Evolutionary conservation across 805 yeast species (phyloP).

Genomic region (Ogataea allantospora): DNA sequence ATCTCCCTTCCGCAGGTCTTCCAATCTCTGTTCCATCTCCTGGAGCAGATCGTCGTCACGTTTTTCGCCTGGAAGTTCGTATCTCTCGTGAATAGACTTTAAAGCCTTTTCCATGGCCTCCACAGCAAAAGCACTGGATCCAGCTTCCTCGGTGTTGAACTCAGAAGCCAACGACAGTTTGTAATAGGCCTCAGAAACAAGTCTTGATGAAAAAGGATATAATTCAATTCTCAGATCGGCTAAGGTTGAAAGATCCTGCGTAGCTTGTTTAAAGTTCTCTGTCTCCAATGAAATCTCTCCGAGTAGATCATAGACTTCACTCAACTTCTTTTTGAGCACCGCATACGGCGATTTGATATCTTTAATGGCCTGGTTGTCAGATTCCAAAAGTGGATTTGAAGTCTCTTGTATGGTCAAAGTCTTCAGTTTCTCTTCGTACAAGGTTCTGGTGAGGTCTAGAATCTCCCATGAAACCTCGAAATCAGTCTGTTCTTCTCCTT

Average conservation of each 20-base stretch:
- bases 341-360: slow-evolving; percentile 32
- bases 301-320: slow-evolving; percentile 72
- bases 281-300: slow-evolving; percentile 92
- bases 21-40: slow-evolving; percentile 55
- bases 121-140: slow-evolving; percentile 54
- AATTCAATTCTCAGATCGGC: slow-evolving; percentile 53
- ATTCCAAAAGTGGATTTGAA: slow-evolving; percentile 19
- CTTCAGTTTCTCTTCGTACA: slow-evolving; percentile 48
- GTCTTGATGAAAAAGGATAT: slow-evolving; percentile 49
- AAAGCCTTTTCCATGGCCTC: slow-evolving; percentile 39
- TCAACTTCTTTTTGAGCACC: slow-evolving; percentile 49
- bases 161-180: slow-evolving; percentile 79
- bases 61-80: slow-evolving; percentile 37
- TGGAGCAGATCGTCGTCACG: slow-evolving; percentile 46
- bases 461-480: slow-evolving; percentile 90
- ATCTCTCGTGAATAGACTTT: slow-evolving; percentile 43
- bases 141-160: slow-evolving; percentile 55
- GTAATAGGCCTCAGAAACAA: slow-evolving; percentile 76
- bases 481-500: slow-evolving; percentile 57
- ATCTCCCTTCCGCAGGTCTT: slow-evolving; percentile 54
- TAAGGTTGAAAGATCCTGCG: slow-evolving; percentile 61
- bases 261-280: slow-evolving; percentile 81
- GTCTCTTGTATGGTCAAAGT: slow-evolving; percentile 4
- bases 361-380: slow-evolving; percentile 22
- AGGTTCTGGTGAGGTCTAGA: slow-evolving; percentile 70